Conservation (phyloP, 441 rosid species). For the Breynia disticha region DNA sequence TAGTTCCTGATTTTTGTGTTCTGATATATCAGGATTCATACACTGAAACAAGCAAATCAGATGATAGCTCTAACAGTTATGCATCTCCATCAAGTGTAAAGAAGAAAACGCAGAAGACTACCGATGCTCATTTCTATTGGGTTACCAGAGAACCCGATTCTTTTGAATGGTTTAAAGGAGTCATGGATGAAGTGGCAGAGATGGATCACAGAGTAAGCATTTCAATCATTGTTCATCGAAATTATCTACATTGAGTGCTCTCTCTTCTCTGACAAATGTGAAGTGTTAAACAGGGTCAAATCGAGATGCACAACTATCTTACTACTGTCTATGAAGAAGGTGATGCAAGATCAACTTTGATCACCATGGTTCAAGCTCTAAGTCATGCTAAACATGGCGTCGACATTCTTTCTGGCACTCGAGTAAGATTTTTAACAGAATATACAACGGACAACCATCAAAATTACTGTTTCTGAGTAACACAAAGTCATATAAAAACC, state of each 20-base stretch:
- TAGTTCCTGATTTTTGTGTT: constrained; percentile 2
- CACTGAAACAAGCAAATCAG: constrained; percentile 57
- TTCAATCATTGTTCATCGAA: not conserved
- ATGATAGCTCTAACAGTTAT: constrained; percentile 59
- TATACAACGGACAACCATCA: too few species aligned
- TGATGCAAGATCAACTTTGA: constrained; percentile 63
- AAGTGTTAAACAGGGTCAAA: constrained; percentile 29
- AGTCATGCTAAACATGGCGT: constrained; percentile 69
- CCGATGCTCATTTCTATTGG: constrained; percentile 85
- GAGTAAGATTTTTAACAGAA: constrained; percentile 34
- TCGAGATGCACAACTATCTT: constrained; percentile 69
- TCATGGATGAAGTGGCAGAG: constrained; percentile 73
- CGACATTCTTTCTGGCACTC: constrained; percentile 64
- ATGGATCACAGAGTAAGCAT: constrained; percentile 54
- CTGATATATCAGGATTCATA: constrained; percentile 33
- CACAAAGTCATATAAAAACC: too few species aligned
- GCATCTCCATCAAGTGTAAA: constrained; percentile 51
- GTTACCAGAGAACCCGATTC: constrained; percentile 87
- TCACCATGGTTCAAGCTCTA: constrained; percentile 66
- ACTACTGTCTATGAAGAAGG: constrained; percentile 81
- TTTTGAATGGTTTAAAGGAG: constrained; percentile 78
- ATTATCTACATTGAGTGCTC: not conserved
- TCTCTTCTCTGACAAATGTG: not conserved
- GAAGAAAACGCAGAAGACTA: constrained; percentile 28
- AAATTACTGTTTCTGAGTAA: too few species aligned